These are phyloP conservation scores for Sporisorium exsertum DNA, from an alignment of 1,284 basidiomycete species.

Conservation along the genomic window DNA sequence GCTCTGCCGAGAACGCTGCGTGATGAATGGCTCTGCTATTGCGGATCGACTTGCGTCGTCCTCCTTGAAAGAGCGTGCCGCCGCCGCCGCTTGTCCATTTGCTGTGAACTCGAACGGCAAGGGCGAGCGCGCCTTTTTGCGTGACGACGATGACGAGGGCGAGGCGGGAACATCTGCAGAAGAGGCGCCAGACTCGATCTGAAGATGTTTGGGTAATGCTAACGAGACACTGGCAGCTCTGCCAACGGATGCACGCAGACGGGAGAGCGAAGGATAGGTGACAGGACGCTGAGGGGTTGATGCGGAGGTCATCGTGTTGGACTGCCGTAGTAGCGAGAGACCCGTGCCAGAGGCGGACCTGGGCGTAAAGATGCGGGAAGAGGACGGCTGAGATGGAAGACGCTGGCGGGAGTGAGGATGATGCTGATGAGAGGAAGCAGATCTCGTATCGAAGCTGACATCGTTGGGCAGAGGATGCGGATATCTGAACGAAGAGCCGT, in stretches of 20 bases:
- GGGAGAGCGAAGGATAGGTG: constrained; percentile 44
- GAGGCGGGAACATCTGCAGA: constrained; percentile 34
- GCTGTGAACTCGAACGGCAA: constrained; percentile 37
- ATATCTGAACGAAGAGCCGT: constrained; percentile 38
- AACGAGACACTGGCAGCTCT: constrained; percentile 22
- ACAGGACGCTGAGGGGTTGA: constrained; percentile 39
- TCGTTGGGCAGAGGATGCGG: constrained; percentile 35
- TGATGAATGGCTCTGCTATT: constrained; percentile 25
- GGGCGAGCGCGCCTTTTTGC: constrained; percentile 39
- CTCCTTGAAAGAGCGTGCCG: constrained; percentile 45
- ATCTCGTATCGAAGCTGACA: constrained; percentile 43
- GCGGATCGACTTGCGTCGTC: constrained; percentile 22
- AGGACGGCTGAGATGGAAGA: constrained; percentile 23
- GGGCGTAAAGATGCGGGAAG: constrained; percentile 38
- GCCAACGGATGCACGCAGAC: constrained; percentile 42
- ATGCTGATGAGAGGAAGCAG: constrained; percentile 23
- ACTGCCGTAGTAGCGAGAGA: constrained; percentile 26
- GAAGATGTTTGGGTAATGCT: constrained; percentile 31
- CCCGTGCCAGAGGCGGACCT: constrained; percentile 35
- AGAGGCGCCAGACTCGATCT: constrained; percentile 19
- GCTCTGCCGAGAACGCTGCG: constrained; percentile 47
- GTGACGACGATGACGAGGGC: constrained; percentile 45
- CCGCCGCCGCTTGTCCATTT: constrained; percentile 26
- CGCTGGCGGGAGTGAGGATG: constrained; percentile 16
- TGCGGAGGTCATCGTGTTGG: constrained; percentile 20